These are phyloP conservation scores for Ascochyta clinopodiicola DNA, from an alignment of 2,329 filamentous ascomycete genomes.

Conservation along the genomic window DNA sequence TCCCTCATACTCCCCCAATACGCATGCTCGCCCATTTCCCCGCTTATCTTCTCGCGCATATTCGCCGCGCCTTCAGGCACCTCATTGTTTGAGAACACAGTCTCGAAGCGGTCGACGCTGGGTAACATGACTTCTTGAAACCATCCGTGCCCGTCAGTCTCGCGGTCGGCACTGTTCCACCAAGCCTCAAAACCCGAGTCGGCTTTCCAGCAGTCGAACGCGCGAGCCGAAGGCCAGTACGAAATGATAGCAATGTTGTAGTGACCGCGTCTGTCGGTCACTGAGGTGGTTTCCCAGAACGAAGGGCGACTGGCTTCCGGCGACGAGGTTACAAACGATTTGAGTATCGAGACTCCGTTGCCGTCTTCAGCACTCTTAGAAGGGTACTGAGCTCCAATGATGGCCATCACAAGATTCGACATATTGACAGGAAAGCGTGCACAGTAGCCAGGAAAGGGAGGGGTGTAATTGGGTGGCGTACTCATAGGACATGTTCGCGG, in stretches of 20 bases:
- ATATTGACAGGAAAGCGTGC: slow-evolving; percentile 42
- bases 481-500: slow-evolving; percentile 25
- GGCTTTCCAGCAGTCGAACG: slow-evolving; percentile 42
- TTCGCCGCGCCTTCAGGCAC: slow-evolving; percentile 52
- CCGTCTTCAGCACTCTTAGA: not conserved
- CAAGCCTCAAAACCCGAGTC: slow-evolving; percentile 48
- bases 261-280: slow-evolving; percentile 34
- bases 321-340: slow-evolving; percentile 17
- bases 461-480: slow-evolving; percentile 33
- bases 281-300: slow-evolving; percentile 45
- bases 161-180: slow-evolving; percentile 46
- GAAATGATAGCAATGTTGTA: slow-evolving; percentile 49
- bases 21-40: slow-evolving; percentile 51
- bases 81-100: slow-evolving; percentile 49
- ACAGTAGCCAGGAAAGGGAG: slow-evolving; percentile 43
- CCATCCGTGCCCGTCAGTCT: slow-evolving; percentile 46
- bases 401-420: slow-evolving; percentile 44
- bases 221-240: slow-evolving; percentile 47
- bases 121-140: slow-evolving; percentile 55
- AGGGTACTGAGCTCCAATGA: slow-evolving; percentile 43
- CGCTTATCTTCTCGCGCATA: slow-evolving; percentile 49
- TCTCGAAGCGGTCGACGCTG: slow-evolving; percentile 54
- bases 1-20: slow-evolving; percentile 59
- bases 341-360: slow-evolving; percentile 21
- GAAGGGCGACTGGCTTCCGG: slow-evolving; percentile 22